Evolutionary conservation across 176 grass and related monocot species (phyloP).

Genomic region (Avena sativa): DNA sequence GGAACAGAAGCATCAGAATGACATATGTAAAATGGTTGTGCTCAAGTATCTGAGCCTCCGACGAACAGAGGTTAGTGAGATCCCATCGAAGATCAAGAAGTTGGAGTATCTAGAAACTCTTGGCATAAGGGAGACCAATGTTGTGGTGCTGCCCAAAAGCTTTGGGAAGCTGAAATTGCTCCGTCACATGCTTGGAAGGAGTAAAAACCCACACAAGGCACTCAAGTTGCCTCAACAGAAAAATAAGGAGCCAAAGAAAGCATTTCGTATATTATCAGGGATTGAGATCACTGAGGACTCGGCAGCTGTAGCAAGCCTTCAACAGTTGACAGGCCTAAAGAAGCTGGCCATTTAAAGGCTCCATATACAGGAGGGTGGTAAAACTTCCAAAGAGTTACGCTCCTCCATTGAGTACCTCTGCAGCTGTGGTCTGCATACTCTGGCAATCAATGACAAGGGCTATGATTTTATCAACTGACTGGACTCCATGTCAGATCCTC

Average conservation of each 20-base stretch:
- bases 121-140: neutral
- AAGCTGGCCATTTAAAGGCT: conserved; percentile 6
- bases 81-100: neutral
- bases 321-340: neutral
- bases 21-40: conserved; percentile 12
- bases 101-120: neutral
- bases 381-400: neutral
- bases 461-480: conserved; percentile 11
- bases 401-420: conserved; percentile 11
- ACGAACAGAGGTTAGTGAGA: neutral
- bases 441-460: neutral
- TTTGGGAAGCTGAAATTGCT: neutral
- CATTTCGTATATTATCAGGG: neutral
- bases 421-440: neutral
- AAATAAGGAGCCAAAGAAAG: neutral
- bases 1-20: neutral
- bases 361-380: neutral
- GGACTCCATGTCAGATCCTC: neutral
- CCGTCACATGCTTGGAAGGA: neutral
- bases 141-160: neutral
- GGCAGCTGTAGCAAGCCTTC: neutral
- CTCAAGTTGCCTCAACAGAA: neutral
- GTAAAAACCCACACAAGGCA: neutral
- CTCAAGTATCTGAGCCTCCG: neutral
- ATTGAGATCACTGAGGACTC: neutral